Evolutionary conservation across 106 monocot genomes (phyloP), one percentile per base, ranked within the genome.

Genomic region (Apostasia ramifera): DNA sequence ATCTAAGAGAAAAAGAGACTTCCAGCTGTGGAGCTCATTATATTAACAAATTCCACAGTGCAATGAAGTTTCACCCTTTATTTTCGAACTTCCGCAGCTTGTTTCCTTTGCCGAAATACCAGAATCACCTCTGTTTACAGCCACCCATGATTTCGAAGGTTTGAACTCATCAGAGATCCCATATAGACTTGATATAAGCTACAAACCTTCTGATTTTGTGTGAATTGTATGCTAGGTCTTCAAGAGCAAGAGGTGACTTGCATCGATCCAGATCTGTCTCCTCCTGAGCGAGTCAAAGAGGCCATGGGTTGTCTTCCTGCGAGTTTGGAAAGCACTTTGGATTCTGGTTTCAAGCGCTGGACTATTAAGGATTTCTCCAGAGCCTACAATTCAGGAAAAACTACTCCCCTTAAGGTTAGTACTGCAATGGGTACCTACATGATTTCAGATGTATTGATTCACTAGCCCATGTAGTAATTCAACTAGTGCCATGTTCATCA

Each of bases 61-160:
- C 26, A 26, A 26, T 26, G 26, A 26, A 26, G 26, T 26, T 26
- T 26, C 26, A 26, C 26, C 26, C 26, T 26, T 26, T 26, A 26
- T 26, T 38, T 51, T 61, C 53, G 38, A 53, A 11, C 40, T 76
- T 39, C 77, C 81, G 74, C 83, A 95, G 95, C 81, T 91, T 60
- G 82, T 95, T 3, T 83, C 91, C 0, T 69, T 56, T 51, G 95
- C 95, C 8, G 80, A 88, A 49, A 76, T 91, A 8, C 73, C 69
- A 56, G 95, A 95, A 71, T 46, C 91, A 38, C 95, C 95, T 52
- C 37, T 83, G 8, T 95, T 91, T 78, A 84, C 74, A 55, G 67
- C 88, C 6, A 37, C 77, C 8, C 83, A 91, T 70, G 15, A 13
- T 26, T 73, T 72, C 40, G 81, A 85, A 88, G 91, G 94, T 91